Evolutionary conservation across 1,139 yeast species (phyloP), one percentile per base, ranked within the genome.

Genomic region (Kodamaea plutei): DNA sequence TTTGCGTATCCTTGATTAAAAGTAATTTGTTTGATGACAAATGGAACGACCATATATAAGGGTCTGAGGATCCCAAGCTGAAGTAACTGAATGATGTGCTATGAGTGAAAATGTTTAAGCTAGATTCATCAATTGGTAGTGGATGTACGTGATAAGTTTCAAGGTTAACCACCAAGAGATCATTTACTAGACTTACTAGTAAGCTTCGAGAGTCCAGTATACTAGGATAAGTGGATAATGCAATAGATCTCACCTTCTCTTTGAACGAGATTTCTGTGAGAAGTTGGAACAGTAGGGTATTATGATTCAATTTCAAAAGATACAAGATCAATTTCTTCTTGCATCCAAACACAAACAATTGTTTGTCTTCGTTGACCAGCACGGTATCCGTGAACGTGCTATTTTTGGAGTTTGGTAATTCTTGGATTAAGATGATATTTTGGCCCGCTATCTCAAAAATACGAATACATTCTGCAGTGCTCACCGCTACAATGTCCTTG

Each of bases 361-460:
- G 49, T 19, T 39, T 38, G 5, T 42, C 48, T 15, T 45, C 44
- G 8, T 47, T 48, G 15, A 57, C 34, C 28, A 45, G 20, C 1
- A 35, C 18, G 8, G 26, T 17, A 8, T 20, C 18, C 5, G 21
- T 26, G 10, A 30, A 26, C 8, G 26, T 3, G 18, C 31, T 23
- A 14, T 25, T 30, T 9, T 15, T 24, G 4, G 56, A 41, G 3
- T 62, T 67, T 2, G 54, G 56, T 17, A 65, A 44, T n/a, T 48
- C 44, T 26, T 53, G 54, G 8, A 64, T 48, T 28, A 61, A 45
- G 33, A 59, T 62, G 21, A 64, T 44, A 35, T 61, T 64, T 14
- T 48, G 43, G 0, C 69, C 69, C 2, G 58, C 61, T 31, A 56
- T 47, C 37, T 65, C 71, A 37, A 49, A 58, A 3, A 65, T 47